Evolutionary conservation across 805 yeast species (phyloP).

Genomic region (Candida hungchunana): DNA sequence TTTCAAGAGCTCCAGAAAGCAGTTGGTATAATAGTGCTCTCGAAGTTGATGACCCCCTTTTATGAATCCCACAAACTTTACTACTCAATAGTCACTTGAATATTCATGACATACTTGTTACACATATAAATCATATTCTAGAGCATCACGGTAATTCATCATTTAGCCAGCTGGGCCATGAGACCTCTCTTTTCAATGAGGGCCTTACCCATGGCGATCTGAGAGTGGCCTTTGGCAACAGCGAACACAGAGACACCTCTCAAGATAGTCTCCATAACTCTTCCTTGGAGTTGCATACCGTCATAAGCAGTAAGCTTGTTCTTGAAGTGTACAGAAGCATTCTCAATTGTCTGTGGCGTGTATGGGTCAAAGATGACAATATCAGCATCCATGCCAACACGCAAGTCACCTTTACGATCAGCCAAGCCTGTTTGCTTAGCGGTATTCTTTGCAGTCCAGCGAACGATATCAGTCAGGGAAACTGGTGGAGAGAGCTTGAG

Average conservation of each 20-base stretch:
- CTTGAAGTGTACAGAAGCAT: constrained; percentile 62
- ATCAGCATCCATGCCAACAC: constrained; percentile 83
- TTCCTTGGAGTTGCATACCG: constrained; percentile 64
- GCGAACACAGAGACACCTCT: constrained; percentile 72
- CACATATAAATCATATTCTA: too few relatives aligned
- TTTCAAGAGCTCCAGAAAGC: constrained; percentile 69
- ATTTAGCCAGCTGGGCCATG: too few relatives aligned
- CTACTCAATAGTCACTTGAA: too few relatives aligned
- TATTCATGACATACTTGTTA: too few relatives aligned
- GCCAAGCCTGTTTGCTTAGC: constrained; percentile 79
- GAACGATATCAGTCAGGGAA: constrained; percentile 55
- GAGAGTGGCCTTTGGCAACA: constrained; percentile 47
- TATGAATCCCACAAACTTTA: too few relatives aligned
- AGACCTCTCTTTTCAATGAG: constrained; percentile 57
- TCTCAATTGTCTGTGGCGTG: constrained; percentile 43
- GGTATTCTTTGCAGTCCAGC: constrained; percentile 81
- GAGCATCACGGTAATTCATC: too few relatives aligned
- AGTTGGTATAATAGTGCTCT: constrained; percentile 29
- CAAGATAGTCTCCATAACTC: constrained; percentile 73
- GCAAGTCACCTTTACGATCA: constrained; percentile 67
- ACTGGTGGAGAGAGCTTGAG: constrained; percentile 47
- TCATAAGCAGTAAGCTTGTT: constrained; percentile 88
- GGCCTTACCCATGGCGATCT: constrained; percentile 53
- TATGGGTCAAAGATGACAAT: constrained; percentile 75
- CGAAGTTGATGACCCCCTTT: background rate